A percentile compares a stretch with the other conserved stretches of the same genome.
phyloP scores from a whole-genome alignment of 768 basidiomycete species.

The Pleurotus giganteus region DNA sequence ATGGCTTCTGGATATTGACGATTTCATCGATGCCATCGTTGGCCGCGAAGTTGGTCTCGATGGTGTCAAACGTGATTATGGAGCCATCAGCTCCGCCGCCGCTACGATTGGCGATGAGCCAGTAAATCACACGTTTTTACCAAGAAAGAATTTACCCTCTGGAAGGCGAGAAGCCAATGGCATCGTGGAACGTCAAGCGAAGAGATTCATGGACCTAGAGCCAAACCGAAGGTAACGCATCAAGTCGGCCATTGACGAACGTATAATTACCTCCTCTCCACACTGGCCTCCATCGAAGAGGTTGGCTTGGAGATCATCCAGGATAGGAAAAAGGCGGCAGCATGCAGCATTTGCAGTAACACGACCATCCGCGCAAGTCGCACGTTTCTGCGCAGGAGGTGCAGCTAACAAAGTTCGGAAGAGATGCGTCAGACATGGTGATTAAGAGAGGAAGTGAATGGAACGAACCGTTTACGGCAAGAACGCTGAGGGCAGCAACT shows the following conservation, averaged over 20 bases:
- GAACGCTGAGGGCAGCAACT: too few relatives aligned
- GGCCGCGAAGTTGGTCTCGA: slow-evolving; percentile 39
- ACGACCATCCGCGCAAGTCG: slow-evolving; percentile 27
- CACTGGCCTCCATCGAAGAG: slow-evolving; percentile 28
- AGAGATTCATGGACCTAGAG: slow-evolving; percentile 28
- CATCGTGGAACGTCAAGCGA: slow-evolving; percentile 38
- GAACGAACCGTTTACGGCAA: too few relatives aligned
- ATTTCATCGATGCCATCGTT: slow-evolving; percentile 44
- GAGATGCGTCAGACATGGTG: too few relatives aligned
- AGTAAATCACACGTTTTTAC: not conserved
- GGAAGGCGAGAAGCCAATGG: slow-evolving; percentile 38
- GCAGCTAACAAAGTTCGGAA: too few relatives aligned
- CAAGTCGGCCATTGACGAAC: not conserved
- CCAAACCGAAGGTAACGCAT: not conserved
- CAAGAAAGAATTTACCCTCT: slow-evolving; percentile 12
- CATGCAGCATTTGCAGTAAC: slow-evolving; percentile 25
- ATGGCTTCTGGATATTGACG: slow-evolving; percentile 30
- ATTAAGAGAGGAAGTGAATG: too few relatives aligned
- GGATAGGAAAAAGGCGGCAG: slow-evolving; percentile 22
- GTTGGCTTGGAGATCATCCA: slow-evolving; percentile 20
- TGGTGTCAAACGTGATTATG: slow-evolving; percentile 40
- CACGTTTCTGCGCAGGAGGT: slow-evolving; percentile 12
- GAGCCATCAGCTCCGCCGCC: slow-evolving; percentile 52
- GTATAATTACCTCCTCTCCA: slow-evolving; percentile 21
- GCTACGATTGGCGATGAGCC: slow-evolving; percentile 15